Conservation (phyloP, 768 basidiomycete genomes). For the Auricularia cornea region DNA sequence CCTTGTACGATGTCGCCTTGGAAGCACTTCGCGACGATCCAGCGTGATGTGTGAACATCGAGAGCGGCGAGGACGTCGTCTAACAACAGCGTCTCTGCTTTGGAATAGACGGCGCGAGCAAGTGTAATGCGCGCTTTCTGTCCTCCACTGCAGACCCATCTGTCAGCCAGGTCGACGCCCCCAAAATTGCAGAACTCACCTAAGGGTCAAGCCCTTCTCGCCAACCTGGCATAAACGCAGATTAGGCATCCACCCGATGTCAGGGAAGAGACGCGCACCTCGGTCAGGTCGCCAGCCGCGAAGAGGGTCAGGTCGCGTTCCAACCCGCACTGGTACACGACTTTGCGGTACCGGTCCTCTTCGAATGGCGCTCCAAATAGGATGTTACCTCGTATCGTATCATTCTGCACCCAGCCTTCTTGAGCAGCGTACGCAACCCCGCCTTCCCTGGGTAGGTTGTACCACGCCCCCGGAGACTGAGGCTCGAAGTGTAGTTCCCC, state of each 20-base stretch:
- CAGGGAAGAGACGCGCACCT: too few species aligned
- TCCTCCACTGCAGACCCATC: conserved; percentile 32
- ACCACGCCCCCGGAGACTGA: conserved; percentile 1
- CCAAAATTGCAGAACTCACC: conserved; percentile 15
- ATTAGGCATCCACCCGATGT: too few species aligned
- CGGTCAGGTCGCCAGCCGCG: conserved; percentile 56
- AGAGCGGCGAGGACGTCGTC: conserved; percentile 48
- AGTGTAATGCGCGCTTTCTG: conserved; percentile 52
- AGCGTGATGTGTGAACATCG: conserved; percentile 47
- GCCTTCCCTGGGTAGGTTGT: conserved; percentile 6
- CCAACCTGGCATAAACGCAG: conserved; percentile 31
- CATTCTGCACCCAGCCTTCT: conserved; percentile 12
- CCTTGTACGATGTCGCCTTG: conserved; percentile 30
- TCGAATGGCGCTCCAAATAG: conserved; percentile 36
- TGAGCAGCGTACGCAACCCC: conserved; percentile 12
- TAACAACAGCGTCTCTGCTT: conserved; percentile 48
- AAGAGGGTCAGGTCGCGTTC: conserved; percentile 39
- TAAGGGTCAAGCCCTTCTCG: conserved; percentile 56
- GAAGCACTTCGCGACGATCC: conserved; percentile 42
- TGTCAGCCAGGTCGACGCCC: neutral
- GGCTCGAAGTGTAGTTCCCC: conserved; percentile 27
- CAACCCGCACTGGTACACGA: conserved; percentile 31
- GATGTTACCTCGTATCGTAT: conserved; percentile 33
- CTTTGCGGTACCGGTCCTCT: conserved; percentile 34
- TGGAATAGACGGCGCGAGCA: conserved; percentile 51